Percentiles rank a stretch among this genome's conserved stretches.
Conservation (phyloP, 257 asterid species). For the Linaria vulgaris region DNA sequence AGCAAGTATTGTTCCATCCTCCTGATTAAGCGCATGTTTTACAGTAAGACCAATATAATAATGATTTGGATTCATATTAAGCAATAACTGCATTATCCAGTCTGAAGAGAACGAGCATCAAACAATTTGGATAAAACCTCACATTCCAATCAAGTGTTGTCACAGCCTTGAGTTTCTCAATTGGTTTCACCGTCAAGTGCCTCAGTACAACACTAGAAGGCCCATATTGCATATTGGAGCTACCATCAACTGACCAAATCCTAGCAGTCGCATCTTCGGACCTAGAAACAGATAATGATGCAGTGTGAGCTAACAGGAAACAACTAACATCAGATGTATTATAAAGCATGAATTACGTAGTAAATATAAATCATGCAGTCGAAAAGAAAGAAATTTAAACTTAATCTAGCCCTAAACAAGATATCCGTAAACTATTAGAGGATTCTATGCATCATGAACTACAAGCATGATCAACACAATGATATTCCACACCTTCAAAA, state of each 20-base stretch:
- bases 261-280: constrained; percentile 99
- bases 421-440: no score
- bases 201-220: constrained; percentile 65
- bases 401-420: no score
- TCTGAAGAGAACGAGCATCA: constrained; percentile 1
- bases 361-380: no score
- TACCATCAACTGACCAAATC: constrained; percentile 78
- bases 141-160: constrained; percentile 99
- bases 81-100: constrained; percentile 15
- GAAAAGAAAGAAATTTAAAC: no score
- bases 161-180: constrained; percentile 96
- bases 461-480: no score
- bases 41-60: constrained; percentile 16
- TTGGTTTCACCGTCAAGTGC: constrained; percentile 85
- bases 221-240: constrained; percentile 65
- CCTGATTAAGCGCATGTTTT: constrained; percentile 41
- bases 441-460: no score
- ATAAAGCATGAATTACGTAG: no score
- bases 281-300: constrained; percentile 30
- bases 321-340: no score
- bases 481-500: no score
- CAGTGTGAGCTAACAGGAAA: no score
- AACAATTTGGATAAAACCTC: constrained; percentile 29
- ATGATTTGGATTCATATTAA: background rate
- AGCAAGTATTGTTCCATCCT: constrained; percentile 89